phyloP scores from a whole-genome alignment of 495 filamentous ascomycete species.

The Penicillium ucsense region DNA sequence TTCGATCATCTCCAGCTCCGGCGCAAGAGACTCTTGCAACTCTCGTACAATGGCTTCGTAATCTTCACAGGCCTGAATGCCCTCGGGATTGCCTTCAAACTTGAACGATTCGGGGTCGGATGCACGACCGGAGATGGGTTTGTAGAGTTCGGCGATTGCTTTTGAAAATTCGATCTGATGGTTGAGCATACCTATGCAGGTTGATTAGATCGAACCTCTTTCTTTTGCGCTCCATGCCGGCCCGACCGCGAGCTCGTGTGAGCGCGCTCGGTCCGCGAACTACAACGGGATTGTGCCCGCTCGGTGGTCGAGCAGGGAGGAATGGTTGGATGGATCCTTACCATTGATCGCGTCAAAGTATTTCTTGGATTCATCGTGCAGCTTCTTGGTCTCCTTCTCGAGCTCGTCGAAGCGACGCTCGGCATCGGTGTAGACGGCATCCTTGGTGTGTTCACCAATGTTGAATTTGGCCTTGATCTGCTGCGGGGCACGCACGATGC shows the following conservation, averaged over 20 bases:
- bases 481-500: conserved; percentile 80
- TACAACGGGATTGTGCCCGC: too few species aligned
- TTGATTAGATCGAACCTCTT: too few species aligned
- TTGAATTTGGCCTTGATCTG: conserved; percentile 86
- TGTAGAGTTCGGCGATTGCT: conserved; percentile 92
- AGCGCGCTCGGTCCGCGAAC: conserved; percentile 11
- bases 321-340: conserved; percentile 13
- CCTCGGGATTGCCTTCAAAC: conserved; percentile 81
- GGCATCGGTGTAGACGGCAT: conserved; percentile 88
- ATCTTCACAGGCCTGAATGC: conserved; percentile 91
- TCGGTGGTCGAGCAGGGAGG: background rate
- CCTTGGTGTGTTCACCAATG: conserved; percentile 84
- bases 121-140: conserved; percentile 90
- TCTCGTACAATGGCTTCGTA: conserved; percentile 89
- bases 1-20: conserved; percentile 97
- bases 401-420: conserved; percentile 91
- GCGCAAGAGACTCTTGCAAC: conserved; percentile 74
- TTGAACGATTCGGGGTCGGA: conserved; percentile 83
- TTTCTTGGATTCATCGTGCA: conserved; percentile 90
- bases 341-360: conserved; percentile 95
- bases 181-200: conserved; percentile 67
- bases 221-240: too few species aligned
- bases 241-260: too few species aligned
- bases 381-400: conserved; percentile 88
- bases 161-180: conserved; percentile 99